These are phyloP conservation scores for Xylariaceae sp. DNA, from an alignment of 2,329 filamentous ascomycete species.

Conservation along the genomic window DNA sequence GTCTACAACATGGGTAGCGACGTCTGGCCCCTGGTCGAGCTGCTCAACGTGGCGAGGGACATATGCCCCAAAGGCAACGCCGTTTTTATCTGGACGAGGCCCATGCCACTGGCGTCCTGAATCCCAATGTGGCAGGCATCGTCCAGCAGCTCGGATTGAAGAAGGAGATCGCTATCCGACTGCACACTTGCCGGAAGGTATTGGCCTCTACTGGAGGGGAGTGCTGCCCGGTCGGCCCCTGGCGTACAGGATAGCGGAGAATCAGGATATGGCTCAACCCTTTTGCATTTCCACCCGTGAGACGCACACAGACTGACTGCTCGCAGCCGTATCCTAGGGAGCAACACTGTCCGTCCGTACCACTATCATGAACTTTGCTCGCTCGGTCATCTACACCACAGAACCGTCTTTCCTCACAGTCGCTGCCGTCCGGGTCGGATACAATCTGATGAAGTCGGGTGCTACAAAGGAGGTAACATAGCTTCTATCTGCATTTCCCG, in stretches of 20 bases:
- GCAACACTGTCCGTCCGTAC: slow-evolving; percentile 6
- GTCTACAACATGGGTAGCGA: slow-evolving; percentile 44
- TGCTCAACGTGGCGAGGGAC: slow-evolving; percentile 29
- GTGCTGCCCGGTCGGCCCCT: too few relatives aligned
- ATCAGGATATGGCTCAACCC: neutral
- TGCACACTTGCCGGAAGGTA: slow-evolving; percentile 50
- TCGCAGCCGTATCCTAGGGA: slow-evolving; percentile 6
- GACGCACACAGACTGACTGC: neutral
- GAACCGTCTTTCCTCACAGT: slow-evolving; percentile 33
- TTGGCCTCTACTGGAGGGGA: slow-evolving; percentile 8
- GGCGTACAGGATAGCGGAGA: too few relatives aligned
- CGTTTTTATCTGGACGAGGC: slow-evolving; percentile 49
- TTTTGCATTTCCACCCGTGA: neutral
- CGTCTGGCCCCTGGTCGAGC: slow-evolving; percentile 29
- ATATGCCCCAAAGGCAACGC: slow-evolving; percentile 29
- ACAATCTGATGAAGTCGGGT: slow-evolving; percentile 8
- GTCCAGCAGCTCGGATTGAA: slow-evolving; percentile 42
- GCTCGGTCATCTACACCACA: slow-evolving; percentile 35
- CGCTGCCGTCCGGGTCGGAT: slow-evolving; percentile 28
- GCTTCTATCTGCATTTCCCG: slow-evolving; percentile 2
- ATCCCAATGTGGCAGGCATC: slow-evolving; percentile 38
- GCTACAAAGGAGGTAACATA: slow-evolving; percentile 3
- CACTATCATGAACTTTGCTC: slow-evolving; percentile 17
- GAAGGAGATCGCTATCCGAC: slow-evolving; percentile 37
- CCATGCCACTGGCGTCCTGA: slow-evolving; percentile 44